Percentiles rank a stretch among this genome's conserved stretches.
Conservation (phyloP, 2,329 filamentous ascomycete species). For the Aureobasidium sp. region DNA sequence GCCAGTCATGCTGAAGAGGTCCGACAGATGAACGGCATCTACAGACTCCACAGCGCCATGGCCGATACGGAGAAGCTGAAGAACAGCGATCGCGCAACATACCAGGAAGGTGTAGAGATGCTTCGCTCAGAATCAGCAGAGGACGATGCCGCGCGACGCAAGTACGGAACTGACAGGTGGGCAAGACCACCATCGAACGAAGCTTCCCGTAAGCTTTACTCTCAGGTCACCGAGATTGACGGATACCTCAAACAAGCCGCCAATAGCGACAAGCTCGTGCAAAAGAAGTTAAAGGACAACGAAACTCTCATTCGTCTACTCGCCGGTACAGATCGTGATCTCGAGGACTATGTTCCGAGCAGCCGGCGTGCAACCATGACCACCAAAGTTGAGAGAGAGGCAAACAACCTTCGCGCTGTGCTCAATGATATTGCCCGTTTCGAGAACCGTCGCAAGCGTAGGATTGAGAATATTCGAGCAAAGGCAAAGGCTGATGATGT, state of each 20-base stretch:
- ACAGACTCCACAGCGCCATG: slow-evolving; percentile 68
- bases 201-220: slow-evolving; percentile 66
- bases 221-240: slow-evolving; percentile 68
- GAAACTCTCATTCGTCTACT: slow-evolving; percentile 69
- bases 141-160: slow-evolving; percentile 64
- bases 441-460: slow-evolving; percentile 70
- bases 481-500: slow-evolving; percentile 85
- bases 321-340: slow-evolving; percentile 66
- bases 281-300: slow-evolving; percentile 68
- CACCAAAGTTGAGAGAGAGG: slow-evolving; percentile 69
- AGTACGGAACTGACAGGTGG: slow-evolving; percentile 86
- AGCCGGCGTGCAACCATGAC: slow-evolving; percentile 72
- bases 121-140: slow-evolving; percentile 75
- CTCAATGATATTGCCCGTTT: slow-evolving; percentile 80
- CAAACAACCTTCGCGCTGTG: slow-evolving; percentile 65
- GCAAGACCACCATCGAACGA: slow-evolving; percentile 57
- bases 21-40: slow-evolving; percentile 78
- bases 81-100: slow-evolving; percentile 65
- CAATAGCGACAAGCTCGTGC: slow-evolving; percentile 60
- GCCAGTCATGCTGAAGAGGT: slow-evolving; percentile 91
- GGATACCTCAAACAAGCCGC: slow-evolving; percentile 72
- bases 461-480: slow-evolving; percentile 68
- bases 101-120: slow-evolving; percentile 73
- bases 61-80: slow-evolving; percentile 89
- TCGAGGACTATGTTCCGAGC: slow-evolving; percentile 85